Conservation (phyloP, 257 asterid genomes). For the Avicennia marina region DNA sequence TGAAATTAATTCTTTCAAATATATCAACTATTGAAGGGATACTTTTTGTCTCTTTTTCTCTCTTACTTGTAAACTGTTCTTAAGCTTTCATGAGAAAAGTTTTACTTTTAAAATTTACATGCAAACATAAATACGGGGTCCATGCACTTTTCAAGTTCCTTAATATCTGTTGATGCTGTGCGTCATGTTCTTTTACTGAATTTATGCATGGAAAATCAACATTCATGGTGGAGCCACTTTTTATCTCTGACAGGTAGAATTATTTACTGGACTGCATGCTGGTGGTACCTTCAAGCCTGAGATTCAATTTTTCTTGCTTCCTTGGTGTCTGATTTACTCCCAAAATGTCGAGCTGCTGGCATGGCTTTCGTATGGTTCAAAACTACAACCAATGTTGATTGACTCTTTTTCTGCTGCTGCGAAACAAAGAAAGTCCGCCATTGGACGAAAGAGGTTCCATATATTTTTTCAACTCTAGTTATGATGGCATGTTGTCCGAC, state of each 20-base stretch:
- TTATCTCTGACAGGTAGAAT: slow-evolving; percentile 18
- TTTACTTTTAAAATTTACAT: too few relatives aligned
- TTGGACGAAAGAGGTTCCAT: slow-evolving; percentile 8
- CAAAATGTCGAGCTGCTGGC: neutral
- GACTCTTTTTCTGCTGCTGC: slow-evolving; percentile 1
- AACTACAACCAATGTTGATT: neutral
- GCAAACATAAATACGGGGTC: too few relatives aligned
- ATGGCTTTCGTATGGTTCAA: neutral
- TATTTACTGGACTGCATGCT: neutral
- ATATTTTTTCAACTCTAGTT: slow-evolving; percentile 4
- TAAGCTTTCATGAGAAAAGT: too few relatives aligned
- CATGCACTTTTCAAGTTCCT: neutral
- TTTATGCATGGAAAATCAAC: neutral
- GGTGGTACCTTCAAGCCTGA: slow-evolving; percentile 3
- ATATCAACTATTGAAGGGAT: too few relatives aligned
- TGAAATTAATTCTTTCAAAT: too few relatives aligned
- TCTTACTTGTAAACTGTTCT: too few relatives aligned
- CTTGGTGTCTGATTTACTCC: neutral
- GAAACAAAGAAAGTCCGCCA: neutral
- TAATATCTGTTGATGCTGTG: neutral
- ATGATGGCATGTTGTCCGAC: slow-evolving; percentile 1
- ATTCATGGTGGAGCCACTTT: neutral
- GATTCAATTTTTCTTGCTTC: neutral
- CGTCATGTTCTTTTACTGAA: neutral
- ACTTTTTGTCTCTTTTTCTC: too few relatives aligned